These are phyloP conservation scores for Silene noctiflora DNA, from an alignment of 179 eudicot genomes.

Conservation along the genomic window DNA sequence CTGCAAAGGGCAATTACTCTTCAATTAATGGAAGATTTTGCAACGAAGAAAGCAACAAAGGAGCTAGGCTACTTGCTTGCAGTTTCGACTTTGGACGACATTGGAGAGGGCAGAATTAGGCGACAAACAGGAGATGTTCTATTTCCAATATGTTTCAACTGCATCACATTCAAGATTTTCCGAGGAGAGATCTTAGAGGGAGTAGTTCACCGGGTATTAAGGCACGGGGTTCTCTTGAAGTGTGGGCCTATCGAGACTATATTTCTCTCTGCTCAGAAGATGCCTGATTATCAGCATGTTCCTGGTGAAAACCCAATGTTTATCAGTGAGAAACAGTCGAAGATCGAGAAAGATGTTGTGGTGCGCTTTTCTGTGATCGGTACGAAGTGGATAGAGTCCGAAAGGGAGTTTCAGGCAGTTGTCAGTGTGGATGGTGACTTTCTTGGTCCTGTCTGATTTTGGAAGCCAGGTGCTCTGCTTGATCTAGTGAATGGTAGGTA, in stretches of 20 bases:
- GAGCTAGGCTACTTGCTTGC: constrained; percentile 59
- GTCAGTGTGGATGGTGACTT: constrained; percentile 65
- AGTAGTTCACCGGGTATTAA: constrained; percentile 52
- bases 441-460: constrained; percentile 48
- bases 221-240: constrained; percentile 58
- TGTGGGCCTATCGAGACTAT: constrained; percentile 62
- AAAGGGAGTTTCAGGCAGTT: constrained; percentile 56
- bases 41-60: constrained; percentile 53
- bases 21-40: constrained; percentile 56
- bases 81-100: constrained; percentile 43
- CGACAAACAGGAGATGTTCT: constrained; percentile 59
- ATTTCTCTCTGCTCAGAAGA: constrained; percentile 51
- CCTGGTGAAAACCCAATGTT: constrained; percentile 63
- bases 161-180: constrained; percentile 49
- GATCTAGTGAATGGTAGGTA: not conserved
- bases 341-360: constrained; percentile 51
- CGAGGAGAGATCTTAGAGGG: constrained; percentile 59
- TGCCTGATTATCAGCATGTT: constrained; percentile 56
- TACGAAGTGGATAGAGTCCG: constrained; percentile 54
- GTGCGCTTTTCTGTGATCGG: constrained; percentile 53
- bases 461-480: not conserved
- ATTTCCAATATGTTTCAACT: constrained; percentile 57
- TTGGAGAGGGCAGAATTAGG: constrained; percentile 64
- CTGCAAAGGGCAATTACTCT: constrained; percentile 50
- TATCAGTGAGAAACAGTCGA: constrained; percentile 46